Conservation (phyloP, 768 basidiomycete species). For the Tylopilus subfusipes region DNA sequence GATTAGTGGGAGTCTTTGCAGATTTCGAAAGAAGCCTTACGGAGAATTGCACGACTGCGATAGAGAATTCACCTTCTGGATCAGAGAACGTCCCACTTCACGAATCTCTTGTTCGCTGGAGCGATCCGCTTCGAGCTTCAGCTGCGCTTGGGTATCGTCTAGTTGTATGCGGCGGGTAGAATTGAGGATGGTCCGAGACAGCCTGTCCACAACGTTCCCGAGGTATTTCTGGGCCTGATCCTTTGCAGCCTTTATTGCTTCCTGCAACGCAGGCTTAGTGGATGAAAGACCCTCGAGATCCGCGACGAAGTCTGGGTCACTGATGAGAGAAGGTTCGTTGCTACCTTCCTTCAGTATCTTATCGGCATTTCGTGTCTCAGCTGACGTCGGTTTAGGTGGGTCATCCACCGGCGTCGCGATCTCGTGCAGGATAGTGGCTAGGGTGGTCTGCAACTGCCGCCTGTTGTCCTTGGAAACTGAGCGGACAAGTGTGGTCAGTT, state of each 20-base stretch:
- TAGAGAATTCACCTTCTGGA: slow-evolving; percentile 18
- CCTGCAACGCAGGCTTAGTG: slow-evolving; percentile 16
- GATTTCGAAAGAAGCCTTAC: slow-evolving; percentile 7
- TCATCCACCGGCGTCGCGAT: neutral
- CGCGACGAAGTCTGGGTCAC: slow-evolving; percentile 21
- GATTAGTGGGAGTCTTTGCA: neutral
- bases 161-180: slow-evolving; percentile 14
- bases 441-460: slow-evolving; percentile 5
- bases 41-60: slow-evolving; percentile 15
- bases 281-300: slow-evolving; percentile 17
- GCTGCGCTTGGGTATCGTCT: slow-evolving; percentile 16
- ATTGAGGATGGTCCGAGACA: slow-evolving; percentile 10
- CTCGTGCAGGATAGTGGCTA: slow-evolving; percentile 19
- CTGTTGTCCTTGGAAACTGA: slow-evolving; percentile 15
- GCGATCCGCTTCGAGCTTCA: slow-evolving; percentile 12
- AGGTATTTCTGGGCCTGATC: slow-evolving; percentile 22
- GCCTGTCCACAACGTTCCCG: slow-evolving; percentile 14
- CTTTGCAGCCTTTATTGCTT: slow-evolving; percentile 10
- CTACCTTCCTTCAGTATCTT: slow-evolving; percentile 22
- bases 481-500: slow-evolving; percentile 10
- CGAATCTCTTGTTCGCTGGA: slow-evolving; percentile 16
- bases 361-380: slow-evolving; percentile 13
- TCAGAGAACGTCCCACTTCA: slow-evolving; percentile 9
- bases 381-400: slow-evolving; percentile 7
- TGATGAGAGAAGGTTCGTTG: slow-evolving; percentile 18